These are phyloP conservation scores for Byssothecium circinans DNA, from an alignment of 2,329 filamentous ascomycete genomes.

Conservation along the genomic window DNA sequence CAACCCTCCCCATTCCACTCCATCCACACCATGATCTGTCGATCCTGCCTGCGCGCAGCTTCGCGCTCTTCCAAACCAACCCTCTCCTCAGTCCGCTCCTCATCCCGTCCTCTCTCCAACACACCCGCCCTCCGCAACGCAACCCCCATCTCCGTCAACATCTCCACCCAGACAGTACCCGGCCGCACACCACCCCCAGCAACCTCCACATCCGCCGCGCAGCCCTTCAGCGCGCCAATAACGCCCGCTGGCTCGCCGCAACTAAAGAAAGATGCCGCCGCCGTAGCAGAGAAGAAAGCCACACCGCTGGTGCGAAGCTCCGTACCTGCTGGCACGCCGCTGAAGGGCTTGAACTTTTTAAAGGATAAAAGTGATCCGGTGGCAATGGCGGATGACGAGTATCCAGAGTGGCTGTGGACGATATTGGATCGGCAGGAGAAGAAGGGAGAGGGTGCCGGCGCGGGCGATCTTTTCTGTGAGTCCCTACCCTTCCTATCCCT, in stretches of 20 bases:
- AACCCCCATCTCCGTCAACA: conserved; percentile 29
- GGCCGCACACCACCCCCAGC: conserved; percentile 42
- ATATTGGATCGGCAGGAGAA: conserved; percentile 66
- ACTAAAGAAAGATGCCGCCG: conserved; percentile 27
- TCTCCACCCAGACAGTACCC: conserved; percentile 28
- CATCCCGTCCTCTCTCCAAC: conserved; percentile 32
- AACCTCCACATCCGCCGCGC: conserved; percentile 49
- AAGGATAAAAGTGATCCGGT: conserved; percentile 75
- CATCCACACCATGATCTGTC: conserved; percentile 43
- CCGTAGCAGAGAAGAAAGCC: conserved; percentile 31
- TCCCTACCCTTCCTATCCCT: conserved; percentile 20
- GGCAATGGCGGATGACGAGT: conserved; percentile 72
- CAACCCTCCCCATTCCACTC: conserved; percentile 1
- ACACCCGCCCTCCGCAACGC: conserved; percentile 23
- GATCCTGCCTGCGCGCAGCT: conserved; percentile 41
- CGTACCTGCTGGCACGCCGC: conserved; percentile 67
- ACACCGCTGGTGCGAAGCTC: conserved; percentile 45
- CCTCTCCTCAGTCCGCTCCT: conserved; percentile 3
- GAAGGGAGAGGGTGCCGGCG: conserved; percentile 54
- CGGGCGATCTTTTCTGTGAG: conserved; percentile 80
- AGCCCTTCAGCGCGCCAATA: conserved; percentile 50
- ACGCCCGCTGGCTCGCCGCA: conserved; percentile 25
- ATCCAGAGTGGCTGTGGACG: conserved; percentile 79
- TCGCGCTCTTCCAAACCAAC: conserved; percentile 22
- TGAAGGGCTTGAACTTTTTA: conserved; percentile 75